phyloP scores from a whole-genome alignment of 129 eudicot species.

The Artemisia annua region DNA sequence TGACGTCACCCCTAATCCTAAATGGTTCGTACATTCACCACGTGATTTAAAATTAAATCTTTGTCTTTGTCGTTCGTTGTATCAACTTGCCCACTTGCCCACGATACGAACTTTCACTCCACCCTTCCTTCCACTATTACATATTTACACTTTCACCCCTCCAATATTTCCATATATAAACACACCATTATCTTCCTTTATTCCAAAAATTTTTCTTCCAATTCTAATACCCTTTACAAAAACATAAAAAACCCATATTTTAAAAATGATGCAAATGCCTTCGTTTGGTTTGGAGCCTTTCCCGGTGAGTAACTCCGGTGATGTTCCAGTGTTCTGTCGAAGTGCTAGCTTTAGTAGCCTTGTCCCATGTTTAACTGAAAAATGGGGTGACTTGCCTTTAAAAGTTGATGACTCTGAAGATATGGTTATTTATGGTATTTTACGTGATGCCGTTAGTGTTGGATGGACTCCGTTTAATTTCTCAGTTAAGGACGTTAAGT shows the following conservation, averaged over 20 bases:
- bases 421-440: constrained; percentile 67
- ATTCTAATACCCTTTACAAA: background rate
- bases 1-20: constrained; percentile 29
- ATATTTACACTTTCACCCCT: constrained; percentile 17
- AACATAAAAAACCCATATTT: constrained; percentile 17
- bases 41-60: constrained; percentile 36
- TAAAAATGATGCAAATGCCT: constrained; percentile 36
- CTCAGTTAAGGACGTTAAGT: constrained; percentile 25
- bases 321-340: constrained; percentile 50
- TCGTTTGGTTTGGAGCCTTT: constrained; percentile 29
- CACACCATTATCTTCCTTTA: constrained; percentile 9
- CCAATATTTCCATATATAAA: constrained; percentile 18
- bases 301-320: constrained; percentile 34
- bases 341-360: constrained; percentile 65
- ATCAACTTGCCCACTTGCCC: constrained; percentile 54
- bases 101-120: constrained; percentile 28
- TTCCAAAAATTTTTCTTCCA: constrained; percentile 6
- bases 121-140: constrained; percentile 20
- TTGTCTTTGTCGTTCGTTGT: constrained; percentile 19
- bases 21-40: constrained; percentile 39
- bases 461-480: constrained; percentile 81
- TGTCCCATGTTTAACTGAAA: constrained; percentile 58
- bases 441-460: constrained; percentile 69
- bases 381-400: constrained; percentile 84
- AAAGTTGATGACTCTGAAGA: constrained; percentile 80